phyloP scores from a whole-genome alignment of 306 rosid species.

The Adenanthera pavonina region DNA sequence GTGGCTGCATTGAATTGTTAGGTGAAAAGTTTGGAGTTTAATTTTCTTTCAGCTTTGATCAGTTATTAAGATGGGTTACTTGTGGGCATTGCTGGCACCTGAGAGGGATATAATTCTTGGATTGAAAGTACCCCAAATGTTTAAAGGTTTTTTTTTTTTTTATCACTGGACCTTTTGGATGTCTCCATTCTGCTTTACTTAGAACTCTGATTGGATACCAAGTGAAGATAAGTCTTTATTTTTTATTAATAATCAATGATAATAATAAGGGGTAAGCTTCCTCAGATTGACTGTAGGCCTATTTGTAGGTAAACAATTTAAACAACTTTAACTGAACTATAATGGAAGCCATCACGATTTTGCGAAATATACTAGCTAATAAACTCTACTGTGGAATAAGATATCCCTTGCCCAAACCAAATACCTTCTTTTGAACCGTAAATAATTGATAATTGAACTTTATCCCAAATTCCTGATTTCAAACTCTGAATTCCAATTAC shows the following conservation, averaged over 20 bases:
- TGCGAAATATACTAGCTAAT: background rate
- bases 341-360: background rate
- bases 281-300: background rate
- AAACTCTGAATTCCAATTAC: background rate
- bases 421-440: background rate
- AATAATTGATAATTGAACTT: background rate
- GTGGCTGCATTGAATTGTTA: background rate
- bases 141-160: background rate
- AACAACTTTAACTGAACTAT: background rate
- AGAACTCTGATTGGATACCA: background rate
- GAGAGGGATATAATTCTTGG: background rate
- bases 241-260: background rate
- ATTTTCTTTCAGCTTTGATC: background rate
- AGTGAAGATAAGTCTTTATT: background rate
- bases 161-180: conserved; percentile 6
- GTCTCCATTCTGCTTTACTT: background rate
- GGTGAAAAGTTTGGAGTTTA: background rate
- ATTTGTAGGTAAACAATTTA: background rate
- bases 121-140: background rate
- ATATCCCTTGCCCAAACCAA: background rate
- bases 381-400: background rate
- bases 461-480: background rate
- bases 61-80: background rate
- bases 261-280: background rate
- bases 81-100: background rate